phyloP scores from a whole-genome alignment of 768 basidiomycete species.

The Suillus lakei region DNA sequence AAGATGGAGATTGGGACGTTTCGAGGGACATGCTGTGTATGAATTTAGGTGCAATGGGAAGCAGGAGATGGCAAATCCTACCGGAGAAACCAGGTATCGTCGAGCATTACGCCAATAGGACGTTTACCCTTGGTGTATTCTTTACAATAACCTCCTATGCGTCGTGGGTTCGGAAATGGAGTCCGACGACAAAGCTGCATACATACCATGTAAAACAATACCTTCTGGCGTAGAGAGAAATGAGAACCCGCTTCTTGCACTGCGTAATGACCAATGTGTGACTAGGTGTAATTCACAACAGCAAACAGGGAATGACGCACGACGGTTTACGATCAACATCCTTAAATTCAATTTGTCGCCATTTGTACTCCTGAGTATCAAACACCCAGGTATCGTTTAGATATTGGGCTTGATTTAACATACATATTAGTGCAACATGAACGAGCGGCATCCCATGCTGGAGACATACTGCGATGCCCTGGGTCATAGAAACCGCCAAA shows the following conservation, averaged over 20 bases:
- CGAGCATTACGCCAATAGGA: conserved; percentile 83
- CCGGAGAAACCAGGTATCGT: conserved; percentile 90
- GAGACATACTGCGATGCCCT: conserved; percentile 70
- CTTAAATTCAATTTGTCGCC: conserved; percentile 77
- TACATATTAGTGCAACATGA: not conserved
- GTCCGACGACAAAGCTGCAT: not conserved
- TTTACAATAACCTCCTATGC: conserved; percentile 85
- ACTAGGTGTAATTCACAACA: not conserved
- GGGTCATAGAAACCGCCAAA: conserved; percentile 94
- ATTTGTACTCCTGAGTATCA: conserved; percentile 84
- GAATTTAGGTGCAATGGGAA: not conserved
- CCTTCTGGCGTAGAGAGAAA: conserved; percentile 82
- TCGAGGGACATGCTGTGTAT: conserved; percentile 38
- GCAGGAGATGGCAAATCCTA: conserved; percentile 33
- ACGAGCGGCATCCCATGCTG: too few species aligned
- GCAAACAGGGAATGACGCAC: conserved; percentile 43
- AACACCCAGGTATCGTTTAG: conserved; percentile 87
- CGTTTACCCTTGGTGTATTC: conserved; percentile 87
- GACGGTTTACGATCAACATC: conserved; percentile 76
- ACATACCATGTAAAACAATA: conserved; percentile 73
- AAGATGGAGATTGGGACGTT: conserved; percentile 19
- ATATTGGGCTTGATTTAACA: conserved; percentile 62
- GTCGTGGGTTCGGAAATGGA: not conserved
- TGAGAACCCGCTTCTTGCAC: conserved; percentile 83
- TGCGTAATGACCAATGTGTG: conserved; percentile 25